Evolutionary conservation across 805 yeast species (phyloP).

Genomic region (Metschnikowia aberdeeniae): DNA sequence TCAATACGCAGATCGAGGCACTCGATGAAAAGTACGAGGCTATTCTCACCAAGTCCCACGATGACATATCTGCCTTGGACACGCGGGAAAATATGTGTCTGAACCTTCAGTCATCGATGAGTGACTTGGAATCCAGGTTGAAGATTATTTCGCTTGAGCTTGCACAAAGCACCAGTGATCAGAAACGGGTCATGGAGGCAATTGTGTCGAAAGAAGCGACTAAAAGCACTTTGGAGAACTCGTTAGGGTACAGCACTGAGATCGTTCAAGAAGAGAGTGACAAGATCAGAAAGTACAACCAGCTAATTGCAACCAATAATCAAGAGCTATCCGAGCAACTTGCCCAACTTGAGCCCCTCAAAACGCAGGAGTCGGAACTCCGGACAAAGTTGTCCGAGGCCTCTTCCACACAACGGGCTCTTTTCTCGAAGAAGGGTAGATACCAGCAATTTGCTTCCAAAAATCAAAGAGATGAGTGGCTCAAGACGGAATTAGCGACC

Average conservation of each 20-base stretch:
- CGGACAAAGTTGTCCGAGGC: constrained; percentile 39
- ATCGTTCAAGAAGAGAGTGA: constrained; percentile 22
- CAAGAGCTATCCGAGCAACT: constrained; percentile 31
- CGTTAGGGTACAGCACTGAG: constrained; percentile 28
- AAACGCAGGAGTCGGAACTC: constrained; percentile 36
- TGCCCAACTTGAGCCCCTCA: constrained; percentile 31
- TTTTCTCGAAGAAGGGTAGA: constrained; percentile 71
- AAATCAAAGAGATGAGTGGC: constrained; percentile 65
- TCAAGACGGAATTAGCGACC: constrained; percentile 46
- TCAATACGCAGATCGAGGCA: constrained; percentile 55
- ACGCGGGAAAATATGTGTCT: constrained; percentile 53
- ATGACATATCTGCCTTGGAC: constrained; percentile 52
- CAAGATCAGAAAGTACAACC: constrained; percentile 19
- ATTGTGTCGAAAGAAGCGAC: constrained; percentile 49
- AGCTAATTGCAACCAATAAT: constrained; percentile 35
- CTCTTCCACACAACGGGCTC: constrained; percentile 50
- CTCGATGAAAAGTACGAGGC: constrained; percentile 56
- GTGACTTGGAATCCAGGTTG: constrained; percentile 43
- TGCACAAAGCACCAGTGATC: constrained; percentile 48
- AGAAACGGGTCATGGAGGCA: constrained; percentile 44
- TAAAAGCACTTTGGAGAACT: constrained; percentile 39
- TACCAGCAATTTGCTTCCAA: constrained; percentile 53
- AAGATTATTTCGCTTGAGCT: constrained; percentile 55
- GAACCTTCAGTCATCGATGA: constrained; percentile 43
- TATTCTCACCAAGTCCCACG: constrained; percentile 49